These are phyloP conservation scores for Chalaropsis ovoidea DNA, from an alignment of 2,329 filamentous ascomycete genomes.

Conservation along the genomic window DNA sequence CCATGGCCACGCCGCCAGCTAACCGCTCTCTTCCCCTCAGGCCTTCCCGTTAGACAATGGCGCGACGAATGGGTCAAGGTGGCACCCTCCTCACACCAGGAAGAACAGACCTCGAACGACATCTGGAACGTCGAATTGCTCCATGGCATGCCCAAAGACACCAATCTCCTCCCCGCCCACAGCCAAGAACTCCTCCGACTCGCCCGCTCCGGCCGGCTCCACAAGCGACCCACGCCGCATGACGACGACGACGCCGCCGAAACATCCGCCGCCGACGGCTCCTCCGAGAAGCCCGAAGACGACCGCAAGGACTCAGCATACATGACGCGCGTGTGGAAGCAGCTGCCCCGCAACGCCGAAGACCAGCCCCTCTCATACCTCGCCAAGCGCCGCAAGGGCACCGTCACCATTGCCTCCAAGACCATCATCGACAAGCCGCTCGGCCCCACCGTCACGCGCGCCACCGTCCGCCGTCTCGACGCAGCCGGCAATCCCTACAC, in stretches of 20 bases:
- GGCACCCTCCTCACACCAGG: constrained; percentile 54
- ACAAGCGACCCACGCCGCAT: constrained; percentile 56
- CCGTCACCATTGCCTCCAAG: constrained; percentile 47
- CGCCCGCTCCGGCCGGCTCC: constrained; percentile 64
- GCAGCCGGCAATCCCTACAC: constrained; percentile 71
- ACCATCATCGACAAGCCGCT: constrained; percentile 38
- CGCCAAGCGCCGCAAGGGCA: constrained; percentile 52
- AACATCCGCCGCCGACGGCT: constrained; percentile 40
- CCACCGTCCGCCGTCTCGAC: constrained; percentile 69
- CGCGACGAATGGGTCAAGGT: constrained; percentile 60
- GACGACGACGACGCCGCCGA: constrained; percentile 54
- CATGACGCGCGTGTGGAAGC: constrained; percentile 51
- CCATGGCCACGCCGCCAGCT: background rate
- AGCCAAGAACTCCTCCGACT: constrained; percentile 75
- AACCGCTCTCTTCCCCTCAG: constrained; percentile 32
- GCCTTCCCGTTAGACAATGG: constrained; percentile 86
- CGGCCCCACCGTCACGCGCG: constrained; percentile 58
- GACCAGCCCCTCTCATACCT: constrained; percentile 44
- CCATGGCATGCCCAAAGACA: constrained; percentile 75
- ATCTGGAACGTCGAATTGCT: constrained; percentile 67
- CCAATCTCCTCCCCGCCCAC: constrained; percentile 62
- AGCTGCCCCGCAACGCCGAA: constrained; percentile 50
- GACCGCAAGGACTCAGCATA: constrained; percentile 47
- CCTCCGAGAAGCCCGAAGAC: constrained; percentile 53
- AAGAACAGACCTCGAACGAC: constrained; percentile 53